Base-by-base conservation (phyloP, 208 protist species). In the Acanthamoeba royreba region DNA sequence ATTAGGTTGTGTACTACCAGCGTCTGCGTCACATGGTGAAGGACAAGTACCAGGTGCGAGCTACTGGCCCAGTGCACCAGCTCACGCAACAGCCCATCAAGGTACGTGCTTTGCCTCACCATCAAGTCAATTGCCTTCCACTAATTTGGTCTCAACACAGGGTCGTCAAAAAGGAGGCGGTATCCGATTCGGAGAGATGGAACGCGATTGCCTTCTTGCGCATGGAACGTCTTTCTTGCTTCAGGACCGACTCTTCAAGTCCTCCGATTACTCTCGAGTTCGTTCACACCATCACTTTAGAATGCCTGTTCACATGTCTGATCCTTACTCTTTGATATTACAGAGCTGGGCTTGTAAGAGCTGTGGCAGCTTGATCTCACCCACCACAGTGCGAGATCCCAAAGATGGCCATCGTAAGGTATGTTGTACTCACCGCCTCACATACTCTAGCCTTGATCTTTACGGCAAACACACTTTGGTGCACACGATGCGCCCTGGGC, bases 151-250 rank as follows among this genome's bases (percentile, higher is more conserved):
- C 3, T 90, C 45, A 43, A 79, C 11, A 43, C 63, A 96, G 92
- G 95, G 96, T 86, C 94, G 98, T 86, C 98, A 99, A 94, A 47
- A 94, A 13, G 95, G 94, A 19, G 98, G 99, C 94, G 99, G 99
- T 94, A 99, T 99, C 58, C 98, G 99, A 74, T 99, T 99, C 4
- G 99, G 99, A 53, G 99, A 99, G 97, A 99, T 99, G 99, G 99
- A 99, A 97, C 98, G 99, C 88, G 99, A 99, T 96, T 98, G 98
- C 8, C 94, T 99, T 40, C 95, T 99, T 8, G 99, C 98, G 28
- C 99, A 99, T 96, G 99, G 99, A 79, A 97, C 98, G 17, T 98
- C 99, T n/a, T 99, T 99, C 96, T 97, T 99, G n/a, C 96, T 99
- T 2, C 96, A 99, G 47, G 99, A 99, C 94, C 98, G 99, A 49